A percentile compares a stretch with the other conserved stretches of the same genome.
Conservation (phyloP, 257 asterid genomes). For the Lantana camara region DNA sequence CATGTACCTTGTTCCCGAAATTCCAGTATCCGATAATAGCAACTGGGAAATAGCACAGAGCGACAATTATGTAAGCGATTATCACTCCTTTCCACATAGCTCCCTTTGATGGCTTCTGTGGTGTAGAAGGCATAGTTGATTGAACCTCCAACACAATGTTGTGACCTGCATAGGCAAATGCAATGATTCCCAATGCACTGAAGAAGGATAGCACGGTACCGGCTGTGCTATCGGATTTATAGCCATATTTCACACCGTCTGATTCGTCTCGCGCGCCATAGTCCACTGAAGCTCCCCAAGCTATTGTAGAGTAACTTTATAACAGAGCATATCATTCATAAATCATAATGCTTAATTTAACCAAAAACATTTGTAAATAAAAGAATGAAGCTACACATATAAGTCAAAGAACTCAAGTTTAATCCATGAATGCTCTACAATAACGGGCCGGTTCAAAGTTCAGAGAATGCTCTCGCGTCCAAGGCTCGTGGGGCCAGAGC, state of each 20-base stretch:
- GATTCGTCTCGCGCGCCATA: conserved; percentile 20
- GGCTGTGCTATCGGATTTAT: conserved; percentile 1
- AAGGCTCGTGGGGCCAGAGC: too few species aligned
- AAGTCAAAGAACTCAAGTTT: too few species aligned
- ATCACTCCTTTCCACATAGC: conserved; percentile 29
- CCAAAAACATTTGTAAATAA: too few species aligned
- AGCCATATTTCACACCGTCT: conserved; percentile 19
- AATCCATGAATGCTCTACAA: too few species aligned
- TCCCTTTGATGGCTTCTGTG: conserved; percentile 21
- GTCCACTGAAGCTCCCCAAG: conserved; percentile 30
- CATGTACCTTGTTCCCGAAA: conserved; percentile 17
- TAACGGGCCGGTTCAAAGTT: too few species aligned
- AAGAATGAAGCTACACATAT: too few species aligned
- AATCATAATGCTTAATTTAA: too few species aligned
- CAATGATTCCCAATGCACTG: conserved; percentile 15
- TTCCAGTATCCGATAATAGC: conserved; percentile 23
- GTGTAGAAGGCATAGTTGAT: conserved; percentile 25
- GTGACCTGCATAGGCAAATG: conserved; percentile 29
- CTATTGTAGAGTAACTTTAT: background rate
- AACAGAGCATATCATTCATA: background rate
- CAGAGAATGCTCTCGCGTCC: too few species aligned
- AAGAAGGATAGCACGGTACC: conserved; percentile 14
- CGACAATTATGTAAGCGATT: conserved; percentile 24
- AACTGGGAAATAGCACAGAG: conserved; percentile 26
- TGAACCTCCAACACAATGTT: conserved; percentile 21